Conservation (phyloP, 108 stramenopile species). For the Bacterosira constricta region DNA sequence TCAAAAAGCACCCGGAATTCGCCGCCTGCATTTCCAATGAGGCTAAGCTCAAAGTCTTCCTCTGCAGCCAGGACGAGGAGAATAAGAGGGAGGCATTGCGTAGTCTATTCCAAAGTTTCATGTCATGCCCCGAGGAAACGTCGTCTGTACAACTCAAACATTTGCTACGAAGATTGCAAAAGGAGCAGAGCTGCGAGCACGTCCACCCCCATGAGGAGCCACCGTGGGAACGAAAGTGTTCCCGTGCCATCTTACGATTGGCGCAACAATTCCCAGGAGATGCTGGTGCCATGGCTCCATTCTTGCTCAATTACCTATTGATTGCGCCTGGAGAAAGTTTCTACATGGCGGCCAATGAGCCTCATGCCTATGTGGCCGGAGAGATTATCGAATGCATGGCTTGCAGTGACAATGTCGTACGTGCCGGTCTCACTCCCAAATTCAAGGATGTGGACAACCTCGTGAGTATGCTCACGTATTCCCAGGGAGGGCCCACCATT, state of each 20-base stretch:
- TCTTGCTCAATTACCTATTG: constrained; percentile 83
- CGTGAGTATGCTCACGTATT: constrained; percentile 94
- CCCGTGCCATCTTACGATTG: constrained; percentile 77
- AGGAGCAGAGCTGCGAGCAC: constrained; percentile 59
- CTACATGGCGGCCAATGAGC: constrained; percentile 92
- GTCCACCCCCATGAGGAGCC: constrained; percentile 42
- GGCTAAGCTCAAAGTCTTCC: constrained; percentile 73
- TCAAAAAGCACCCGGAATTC: constrained; percentile 91
- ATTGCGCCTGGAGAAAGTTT: constrained; percentile 88
- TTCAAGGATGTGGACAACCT: constrained; percentile 96
- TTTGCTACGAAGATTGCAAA: constrained; percentile 68
- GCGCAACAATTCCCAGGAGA: constrained; percentile 91
- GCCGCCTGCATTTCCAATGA: constrained; percentile 78
- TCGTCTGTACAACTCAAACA: constrained; percentile 55
- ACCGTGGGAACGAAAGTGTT: constrained; percentile 69
- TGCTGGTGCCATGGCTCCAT: constrained; percentile 88
- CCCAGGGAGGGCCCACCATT: constrained; percentile 66
- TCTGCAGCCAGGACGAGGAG: constrained; percentile 42
- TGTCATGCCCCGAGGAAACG: constrained; percentile 65
- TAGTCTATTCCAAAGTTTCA: constrained; percentile 82
- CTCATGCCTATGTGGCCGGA: constrained; percentile 95
- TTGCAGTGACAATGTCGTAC: constrained; percentile 97
- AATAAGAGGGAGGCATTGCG: constrained; percentile 63
- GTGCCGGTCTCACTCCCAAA: constrained; percentile 98
- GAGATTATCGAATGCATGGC: constrained; percentile 99